Percentiles rank a stretch among this genome's conserved stretches.
Evolutionary conservation across 306 rosid species (phyloP).

Genomic region (Phaseolus lunatus): DNA sequence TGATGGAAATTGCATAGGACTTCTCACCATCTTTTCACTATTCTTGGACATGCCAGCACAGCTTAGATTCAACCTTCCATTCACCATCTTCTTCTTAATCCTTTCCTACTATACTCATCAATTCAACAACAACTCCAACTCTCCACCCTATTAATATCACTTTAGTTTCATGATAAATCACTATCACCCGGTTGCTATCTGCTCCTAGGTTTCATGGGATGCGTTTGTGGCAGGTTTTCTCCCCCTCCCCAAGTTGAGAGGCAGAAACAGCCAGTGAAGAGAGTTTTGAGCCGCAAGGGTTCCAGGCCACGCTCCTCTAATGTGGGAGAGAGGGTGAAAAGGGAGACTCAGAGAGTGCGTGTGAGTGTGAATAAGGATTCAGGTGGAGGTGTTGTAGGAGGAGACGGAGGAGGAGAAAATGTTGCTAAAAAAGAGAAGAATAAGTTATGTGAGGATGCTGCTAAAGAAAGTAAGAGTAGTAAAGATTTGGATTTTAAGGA

Average conservation of each 20-base stretch:
- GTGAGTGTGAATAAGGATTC: not conserved
- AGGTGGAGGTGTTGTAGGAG: not conserved
- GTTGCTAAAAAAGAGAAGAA: constrained; percentile 23
- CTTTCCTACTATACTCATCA: not conserved
- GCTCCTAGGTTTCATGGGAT: constrained; percentile 53
- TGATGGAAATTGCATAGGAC: constrained; percentile 52
- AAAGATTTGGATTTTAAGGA: constrained; percentile 34
- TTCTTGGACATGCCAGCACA: constrained; percentile 44
- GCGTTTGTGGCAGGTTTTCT: constrained; percentile 49
- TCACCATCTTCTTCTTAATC: constrained; percentile 1
- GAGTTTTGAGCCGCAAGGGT: constrained; percentile 21
- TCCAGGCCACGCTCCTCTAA: constrained; percentile 15
- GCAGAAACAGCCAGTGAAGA: constrained; percentile 45
- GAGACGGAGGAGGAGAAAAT: constrained; percentile 10
- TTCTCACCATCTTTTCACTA: not conserved
- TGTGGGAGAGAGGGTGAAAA: not conserved
- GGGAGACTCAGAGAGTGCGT: constrained; percentile 32
- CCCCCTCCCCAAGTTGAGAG: constrained; percentile 27
- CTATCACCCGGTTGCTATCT: not conserved
- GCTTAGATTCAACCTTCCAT: constrained; percentile 34
- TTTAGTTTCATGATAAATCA: too few species aligned
- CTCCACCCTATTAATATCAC: not conserved
- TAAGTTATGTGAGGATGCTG: constrained; percentile 32
- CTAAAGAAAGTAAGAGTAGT: constrained; percentile 14
- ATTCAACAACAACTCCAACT: not conserved